These are phyloP conservation scores for Veloboletus limbatus DNA, from an alignment of 1,284 basidiomycete genomes.

Conservation along the genomic window DNA sequence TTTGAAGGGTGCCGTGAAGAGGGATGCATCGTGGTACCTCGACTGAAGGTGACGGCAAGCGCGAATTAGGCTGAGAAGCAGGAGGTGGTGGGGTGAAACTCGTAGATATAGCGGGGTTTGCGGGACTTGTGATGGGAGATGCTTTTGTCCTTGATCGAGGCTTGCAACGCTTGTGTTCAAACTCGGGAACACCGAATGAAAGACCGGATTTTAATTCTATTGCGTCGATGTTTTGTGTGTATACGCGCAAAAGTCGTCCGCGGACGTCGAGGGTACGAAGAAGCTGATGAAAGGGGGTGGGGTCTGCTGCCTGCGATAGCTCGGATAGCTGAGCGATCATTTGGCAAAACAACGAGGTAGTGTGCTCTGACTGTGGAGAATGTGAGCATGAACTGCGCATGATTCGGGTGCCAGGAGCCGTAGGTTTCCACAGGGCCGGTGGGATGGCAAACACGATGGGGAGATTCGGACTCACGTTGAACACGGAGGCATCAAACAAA, in stretches of 20 bases:
- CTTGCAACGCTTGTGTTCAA: conserved; percentile 51
- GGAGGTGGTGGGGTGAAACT: conserved; percentile 18
- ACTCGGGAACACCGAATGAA: conserved; percentile 70
- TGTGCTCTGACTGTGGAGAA: conserved; percentile 59
- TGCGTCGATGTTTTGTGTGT: conserved; percentile 94
- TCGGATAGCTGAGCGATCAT: conserved; percentile 84
- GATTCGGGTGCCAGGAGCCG: conserved; percentile 1
- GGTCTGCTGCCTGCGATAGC: conserved; percentile 69
- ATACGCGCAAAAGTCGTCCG: conserved; percentile 81
- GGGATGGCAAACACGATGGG: conserved; percentile 2
- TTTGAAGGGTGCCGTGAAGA: conserved; percentile 82
- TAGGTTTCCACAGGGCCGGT: neutral
- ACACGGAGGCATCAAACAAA: conserved; percentile 88
- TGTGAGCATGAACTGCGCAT: conserved; percentile 17
- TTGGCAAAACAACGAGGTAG: conserved; percentile 79
- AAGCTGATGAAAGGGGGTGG: conserved; percentile 81
- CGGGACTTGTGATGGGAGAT: conserved; percentile 14
- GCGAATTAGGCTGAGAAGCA: conserved; percentile 27
- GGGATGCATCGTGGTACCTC: conserved; percentile 81
- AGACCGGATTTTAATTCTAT: conserved; percentile 86
- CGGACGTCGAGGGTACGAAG: conserved; percentile 75
- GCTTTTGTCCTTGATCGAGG: conserved; percentile 43
- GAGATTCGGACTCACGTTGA: conserved; percentile 66
- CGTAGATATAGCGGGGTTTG: conserved; percentile 15
- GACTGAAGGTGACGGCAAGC: conserved; percentile 42